A percentile compares a stretch with the other conserved stretches of the same genome.
These are phyloP conservation scores for Vanderwaltozyma polyspora DNA, from an alignment of 805 yeast species.

Conservation along the genomic window DNA sequence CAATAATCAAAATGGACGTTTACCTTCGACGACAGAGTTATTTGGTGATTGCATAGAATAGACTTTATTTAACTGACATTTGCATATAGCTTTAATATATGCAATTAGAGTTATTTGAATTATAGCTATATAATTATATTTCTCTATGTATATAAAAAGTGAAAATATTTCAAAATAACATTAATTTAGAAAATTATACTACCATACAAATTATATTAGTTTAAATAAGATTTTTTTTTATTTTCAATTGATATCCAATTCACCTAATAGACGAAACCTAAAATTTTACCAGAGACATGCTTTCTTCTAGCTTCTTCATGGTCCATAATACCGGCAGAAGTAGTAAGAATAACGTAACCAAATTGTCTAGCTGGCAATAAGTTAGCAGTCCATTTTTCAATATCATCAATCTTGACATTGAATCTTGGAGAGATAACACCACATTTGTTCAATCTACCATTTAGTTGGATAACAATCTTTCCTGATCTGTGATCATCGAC, in stretches of 20 bases:
- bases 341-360: constrained; percentile 94
- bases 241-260: too few species aligned
- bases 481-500: constrained; percentile 99
- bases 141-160: too few species aligned
- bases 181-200: too few species aligned
- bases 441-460: constrained; percentile 97
- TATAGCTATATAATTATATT: too few species aligned
- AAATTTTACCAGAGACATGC: constrained; percentile 97
- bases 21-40: background rate
- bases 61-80: too few species aligned
- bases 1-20: background rate
- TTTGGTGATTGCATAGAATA: too few species aligned
- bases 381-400: constrained; percentile 97
- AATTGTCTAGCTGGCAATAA: constrained; percentile 98
- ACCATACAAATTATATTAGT: too few species aligned
- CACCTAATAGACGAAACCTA: constrained; percentile 86
- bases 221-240: too few species aligned
- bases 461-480: constrained; percentile 88
- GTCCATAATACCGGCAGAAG: constrained; percentile 99
- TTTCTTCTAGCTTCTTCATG: constrained; percentile 99
- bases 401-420: constrained; percentile 87
- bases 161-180: too few species aligned
- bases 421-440: constrained; percentile 99
- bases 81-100: too few species aligned
- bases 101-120: too few species aligned